Conservation (phyloP, 768 basidiomycete species). For the Leccinum disarticulatum region DNA sequence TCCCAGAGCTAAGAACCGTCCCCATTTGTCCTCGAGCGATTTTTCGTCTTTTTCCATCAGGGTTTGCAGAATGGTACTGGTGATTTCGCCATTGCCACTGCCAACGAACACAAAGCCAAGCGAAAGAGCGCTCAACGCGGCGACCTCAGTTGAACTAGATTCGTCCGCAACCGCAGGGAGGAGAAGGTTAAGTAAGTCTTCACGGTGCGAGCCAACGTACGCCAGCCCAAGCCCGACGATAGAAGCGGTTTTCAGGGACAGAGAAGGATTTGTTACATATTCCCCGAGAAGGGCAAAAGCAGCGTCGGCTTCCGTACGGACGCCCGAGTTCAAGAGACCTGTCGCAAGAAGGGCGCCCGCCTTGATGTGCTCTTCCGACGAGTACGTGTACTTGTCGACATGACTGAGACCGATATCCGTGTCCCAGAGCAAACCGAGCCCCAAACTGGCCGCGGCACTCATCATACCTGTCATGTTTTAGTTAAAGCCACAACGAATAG, state of each 20-base stretch:
- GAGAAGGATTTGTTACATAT: conserved; percentile 83
- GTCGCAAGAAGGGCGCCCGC: conserved; percentile 94
- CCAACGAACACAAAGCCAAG: conserved; percentile 96
- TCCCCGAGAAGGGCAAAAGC: conserved; percentile 89
- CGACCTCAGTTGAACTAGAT: conserved; percentile 81
- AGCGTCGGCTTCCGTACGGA: conserved; percentile 91
- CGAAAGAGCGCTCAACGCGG: conserved; percentile 79
- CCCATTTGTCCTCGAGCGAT: conserved; percentile 90
- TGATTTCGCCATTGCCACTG: conserved; percentile 91
- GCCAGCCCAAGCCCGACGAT: conserved; percentile 94
- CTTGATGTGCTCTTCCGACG: conserved; percentile 95
- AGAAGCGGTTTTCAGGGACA: conserved; percentile 80
- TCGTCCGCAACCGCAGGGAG: conserved; percentile 84
- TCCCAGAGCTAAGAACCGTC: conserved; percentile 85
- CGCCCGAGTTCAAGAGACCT: conserved; percentile 85
- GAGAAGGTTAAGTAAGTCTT: conserved; percentile 77
- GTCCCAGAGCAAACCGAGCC: conserved; percentile 93
- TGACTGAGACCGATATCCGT: conserved; percentile 91
- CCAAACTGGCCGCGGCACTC: conserved; percentile 93
- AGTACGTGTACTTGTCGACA: conserved; percentile 97
- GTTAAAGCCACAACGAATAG: neutral
- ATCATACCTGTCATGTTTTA: conserved; percentile 70
- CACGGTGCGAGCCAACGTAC: conserved; percentile 90
- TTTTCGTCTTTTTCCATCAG: conserved; percentile 82
- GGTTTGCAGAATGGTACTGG: conserved; percentile 84